Percentiles rank a stretch among this genome's conserved stretches.
Evolutionary conservation across 148 eudicot genomes (phyloP).

Genomic region (Rhododendron mucronatum): DNA sequence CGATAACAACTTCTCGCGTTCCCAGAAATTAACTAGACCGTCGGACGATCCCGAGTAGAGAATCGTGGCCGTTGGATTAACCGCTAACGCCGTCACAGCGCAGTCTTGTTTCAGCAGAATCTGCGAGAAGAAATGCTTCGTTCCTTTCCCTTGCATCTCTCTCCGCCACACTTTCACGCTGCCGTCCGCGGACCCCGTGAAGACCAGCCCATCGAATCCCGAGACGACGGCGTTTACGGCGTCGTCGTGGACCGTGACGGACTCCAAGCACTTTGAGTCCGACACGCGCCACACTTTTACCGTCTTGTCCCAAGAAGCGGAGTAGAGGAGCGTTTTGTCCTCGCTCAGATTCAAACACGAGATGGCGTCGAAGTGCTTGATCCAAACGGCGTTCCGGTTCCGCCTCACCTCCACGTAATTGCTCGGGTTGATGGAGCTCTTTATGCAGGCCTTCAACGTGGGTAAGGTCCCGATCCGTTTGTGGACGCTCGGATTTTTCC

Average conservation of each 20-base stretch:
- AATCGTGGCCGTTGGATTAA: constrained; percentile 32
- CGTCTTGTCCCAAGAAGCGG: constrained; percentile 68
- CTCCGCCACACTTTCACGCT: constrained; percentile 64
- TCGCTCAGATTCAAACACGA: constrained; percentile 61
- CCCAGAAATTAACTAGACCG: constrained; percentile 61
- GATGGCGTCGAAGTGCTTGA: constrained; percentile 62
- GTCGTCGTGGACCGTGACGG: constrained; percentile 63
- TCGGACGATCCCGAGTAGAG: constrained; percentile 66
- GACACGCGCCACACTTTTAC: constrained; percentile 59
- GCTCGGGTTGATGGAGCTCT: constrained; percentile 53
- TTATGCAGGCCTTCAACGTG: constrained; percentile 50
- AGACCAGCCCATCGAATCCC: constrained; percentile 59
- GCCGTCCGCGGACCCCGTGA: constrained; percentile 74
- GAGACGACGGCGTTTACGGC: constrained; percentile 67
- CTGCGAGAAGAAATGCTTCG: constrained; percentile 67
- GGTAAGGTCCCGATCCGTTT: constrained; percentile 67
- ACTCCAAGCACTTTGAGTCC: constrained; percentile 63
- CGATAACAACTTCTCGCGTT: constrained; percentile 22
- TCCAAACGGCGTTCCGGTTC: constrained; percentile 42
- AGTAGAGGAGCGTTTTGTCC: constrained; percentile 46
- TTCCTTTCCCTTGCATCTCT: constrained; percentile 64
- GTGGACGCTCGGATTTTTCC: constrained; percentile 44
- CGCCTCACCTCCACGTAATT: constrained; percentile 49
- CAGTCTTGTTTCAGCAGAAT: constrained; percentile 57
- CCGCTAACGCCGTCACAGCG: constrained; percentile 61